Percentiles rank a stretch among this genome's conserved stretches.
phyloP scores from a whole-genome alignment of 768 basidiomycete genomes.

The Dentipellis fragilis region DNA sequence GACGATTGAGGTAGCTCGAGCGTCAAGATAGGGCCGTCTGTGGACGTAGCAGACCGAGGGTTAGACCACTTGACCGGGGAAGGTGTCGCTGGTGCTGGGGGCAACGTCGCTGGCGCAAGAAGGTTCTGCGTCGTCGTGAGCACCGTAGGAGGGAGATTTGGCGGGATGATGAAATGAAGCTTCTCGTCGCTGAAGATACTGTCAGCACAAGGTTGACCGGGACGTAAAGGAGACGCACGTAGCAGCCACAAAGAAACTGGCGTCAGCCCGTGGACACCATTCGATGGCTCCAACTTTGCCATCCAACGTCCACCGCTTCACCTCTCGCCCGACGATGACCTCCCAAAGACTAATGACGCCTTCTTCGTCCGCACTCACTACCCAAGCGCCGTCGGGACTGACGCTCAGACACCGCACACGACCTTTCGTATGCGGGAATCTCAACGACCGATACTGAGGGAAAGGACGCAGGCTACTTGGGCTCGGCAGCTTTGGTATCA shows the following conservation, averaged over 20 bases:
- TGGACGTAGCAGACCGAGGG: slow-evolving; percentile 32
- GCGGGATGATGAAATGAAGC: slow-evolving; percentile 72
- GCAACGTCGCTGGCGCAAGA: slow-evolving; percentile 55
- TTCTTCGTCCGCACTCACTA: slow-evolving; percentile 81
- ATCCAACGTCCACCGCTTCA: slow-evolving; percentile 78
- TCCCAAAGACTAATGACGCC: slow-evolving; percentile 90
- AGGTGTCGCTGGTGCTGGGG: slow-evolving; percentile 41
- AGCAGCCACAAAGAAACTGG: slow-evolving; percentile 68
- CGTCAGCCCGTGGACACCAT: slow-evolving; percentile 88
- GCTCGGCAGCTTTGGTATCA: slow-evolving; percentile 91
- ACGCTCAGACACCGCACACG: slow-evolving; percentile 67
- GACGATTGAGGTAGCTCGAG: slow-evolving; percentile 55
- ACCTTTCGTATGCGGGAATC: slow-evolving; percentile 54
- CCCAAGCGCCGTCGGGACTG: slow-evolving; percentile 89
- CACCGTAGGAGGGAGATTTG: slow-evolving; percentile 55
- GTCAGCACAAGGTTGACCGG: neutral
- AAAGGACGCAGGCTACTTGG: slow-evolving; percentile 89
- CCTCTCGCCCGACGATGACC: slow-evolving; percentile 77
- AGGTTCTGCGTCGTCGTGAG: slow-evolving; percentile 49
- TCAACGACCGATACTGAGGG: slow-evolving; percentile 76
- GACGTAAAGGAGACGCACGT: slow-evolving; percentile 39
- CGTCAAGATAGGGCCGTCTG: slow-evolving; percentile 45
- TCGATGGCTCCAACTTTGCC: slow-evolving; percentile 75
- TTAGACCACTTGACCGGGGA: slow-evolving; percentile 68
- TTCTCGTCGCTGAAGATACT: slow-evolving; percentile 48